phyloP scores from a whole-genome alignment of 78 protist genomes.

The Dictyostelium brefeldianum region DNA sequence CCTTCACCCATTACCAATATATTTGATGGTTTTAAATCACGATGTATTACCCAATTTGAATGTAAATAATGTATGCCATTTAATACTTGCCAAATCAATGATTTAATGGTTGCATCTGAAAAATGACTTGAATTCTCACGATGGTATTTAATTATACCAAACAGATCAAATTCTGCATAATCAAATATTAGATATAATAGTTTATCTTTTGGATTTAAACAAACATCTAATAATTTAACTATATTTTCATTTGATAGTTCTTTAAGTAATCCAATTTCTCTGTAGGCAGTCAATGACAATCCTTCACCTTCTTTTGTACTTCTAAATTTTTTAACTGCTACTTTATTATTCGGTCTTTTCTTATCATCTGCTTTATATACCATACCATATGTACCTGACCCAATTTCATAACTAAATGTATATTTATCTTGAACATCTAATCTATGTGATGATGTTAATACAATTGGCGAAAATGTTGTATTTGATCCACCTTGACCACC shows the following conservation, averaged over 20 bases:
- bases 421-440: slow-evolving; percentile 74
- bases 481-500: not conserved
- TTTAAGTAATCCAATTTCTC: slow-evolving; percentile 86
- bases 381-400: slow-evolving; percentile 88
- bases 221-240: slow-evolving; percentile 69
- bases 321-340: slow-evolving; percentile 83
- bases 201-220: slow-evolving; percentile 64
- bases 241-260: slow-evolving; percentile 86
- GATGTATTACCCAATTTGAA: slow-evolving; percentile 90
- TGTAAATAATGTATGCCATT: slow-evolving; percentile 90
- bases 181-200: slow-evolving; percentile 84
- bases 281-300: slow-evolving; percentile 80
- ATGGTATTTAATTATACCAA: slow-evolving; percentile 58
- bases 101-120: slow-evolving; percentile 64
- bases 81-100: slow-evolving; percentile 85
- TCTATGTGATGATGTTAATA: slow-evolving; percentile 41
- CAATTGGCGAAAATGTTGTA: slow-evolving; percentile 25
- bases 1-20: slow-evolving; percentile 90
- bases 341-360: slow-evolving; percentile 35
- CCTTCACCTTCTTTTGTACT: slow-evolving; percentile 87
- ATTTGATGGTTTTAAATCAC: slow-evolving; percentile 89
- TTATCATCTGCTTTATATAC: slow-evolving; percentile 85
- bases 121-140: slow-evolving; percentile 49
- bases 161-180: slow-evolving; percentile 91
- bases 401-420: slow-evolving; percentile 64